Base-by-base conservation (phyloP, 176 grass and related monocot species). In the Lolium rigidum region DNA sequence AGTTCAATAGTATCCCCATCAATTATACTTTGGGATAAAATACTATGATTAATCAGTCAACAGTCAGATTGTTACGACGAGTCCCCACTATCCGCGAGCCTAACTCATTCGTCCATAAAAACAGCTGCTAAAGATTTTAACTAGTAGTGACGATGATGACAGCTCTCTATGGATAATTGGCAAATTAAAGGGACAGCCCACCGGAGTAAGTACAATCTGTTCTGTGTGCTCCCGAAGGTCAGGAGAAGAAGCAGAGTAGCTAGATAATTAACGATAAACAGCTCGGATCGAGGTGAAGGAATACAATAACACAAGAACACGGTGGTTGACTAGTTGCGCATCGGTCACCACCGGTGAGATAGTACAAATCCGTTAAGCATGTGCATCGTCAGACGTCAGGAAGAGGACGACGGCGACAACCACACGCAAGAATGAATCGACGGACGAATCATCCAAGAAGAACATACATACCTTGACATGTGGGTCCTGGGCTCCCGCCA, bases 401-500 rank as follows among this genome's bases (percentile, higher is more conserved):
- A 13, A 38, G 31, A 35, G 31, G 31, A 35, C 31, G 31, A 35
- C 31, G 31, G 31, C 31, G 31, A 3, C 31, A 35, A 35, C 31
- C 2, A 35, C 31, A 35, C 0, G 2, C 31, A 35, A 2, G 31
- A 35, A 35, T 35, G 31, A 35, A 35, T 28, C 26, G 26, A 74
- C 10, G 9, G 14, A 5, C 17, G 37, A 24, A 47, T 70, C 13
- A 31, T 71, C 10, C 2, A 18, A 18, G 10, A 4, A 55, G 26
- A 4, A 44, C 2, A 24, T 7, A 88, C 87, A 18, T 7, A 88
- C 92, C 92, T 85, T 91, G 43, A 84, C 84, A 14, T 20, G 26
- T 0, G 87, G 84, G 17, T 89, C 87, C 85, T 91, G 63, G 31
- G 70, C 80, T 35, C 31, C 31, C 2, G 31, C 31, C 31, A 35